phyloP scores from a whole-genome alignment of 495 filamentous ascomycete genomes.

The Staphylotrichum tortipilum region DNA sequence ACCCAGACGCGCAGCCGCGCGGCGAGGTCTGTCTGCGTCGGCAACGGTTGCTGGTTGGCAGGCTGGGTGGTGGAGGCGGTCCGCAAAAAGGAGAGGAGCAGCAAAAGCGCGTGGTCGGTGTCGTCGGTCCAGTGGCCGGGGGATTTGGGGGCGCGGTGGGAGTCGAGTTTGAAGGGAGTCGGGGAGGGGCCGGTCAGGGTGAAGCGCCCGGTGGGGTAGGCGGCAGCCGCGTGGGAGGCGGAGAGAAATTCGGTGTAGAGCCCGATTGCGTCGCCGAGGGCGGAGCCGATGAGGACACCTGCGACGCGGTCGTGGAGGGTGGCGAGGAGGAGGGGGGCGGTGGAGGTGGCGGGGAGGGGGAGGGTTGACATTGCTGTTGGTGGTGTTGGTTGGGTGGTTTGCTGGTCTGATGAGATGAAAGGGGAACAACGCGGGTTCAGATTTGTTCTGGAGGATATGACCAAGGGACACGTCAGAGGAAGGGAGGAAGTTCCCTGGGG shows the following conservation, averaged over 20 bases:
- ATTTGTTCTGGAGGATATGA: too few species aligned
- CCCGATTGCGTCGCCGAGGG: constrained; percentile 42
- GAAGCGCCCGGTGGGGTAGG: constrained; percentile 30
- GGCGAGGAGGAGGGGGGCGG: constrained; percentile 8
- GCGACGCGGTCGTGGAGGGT: constrained; percentile 27
- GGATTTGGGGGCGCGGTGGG: constrained; percentile 29
- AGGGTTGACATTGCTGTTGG: neutral
- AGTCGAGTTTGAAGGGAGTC: constrained; percentile 28
- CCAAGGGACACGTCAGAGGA: too few species aligned
- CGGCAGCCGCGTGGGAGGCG: constrained; percentile 11
- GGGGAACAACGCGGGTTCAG: too few species aligned
- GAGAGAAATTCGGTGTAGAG: constrained; percentile 43
- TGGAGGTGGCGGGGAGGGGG: neutral
- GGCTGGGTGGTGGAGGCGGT: constrained; percentile 5
- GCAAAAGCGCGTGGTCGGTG: constrained; percentile 40
- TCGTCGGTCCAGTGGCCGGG: constrained; percentile 43
- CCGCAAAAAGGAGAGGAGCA: constrained; percentile 37
- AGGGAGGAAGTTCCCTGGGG: too few species aligned
- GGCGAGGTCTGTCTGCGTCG: constrained; percentile 28
- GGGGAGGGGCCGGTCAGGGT: constrained; percentile 19
- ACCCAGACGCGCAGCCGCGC: constrained; percentile 34
- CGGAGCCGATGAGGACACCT: constrained; percentile 36
- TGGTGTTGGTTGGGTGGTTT: too few species aligned
- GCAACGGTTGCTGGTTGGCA: neutral
- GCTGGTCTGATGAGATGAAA: too few species aligned